Evolutionary conservation across 345 rosid species (phyloP), one percentile per base, ranked within the genome.

Genomic region (Sonneratia alba): DNA sequence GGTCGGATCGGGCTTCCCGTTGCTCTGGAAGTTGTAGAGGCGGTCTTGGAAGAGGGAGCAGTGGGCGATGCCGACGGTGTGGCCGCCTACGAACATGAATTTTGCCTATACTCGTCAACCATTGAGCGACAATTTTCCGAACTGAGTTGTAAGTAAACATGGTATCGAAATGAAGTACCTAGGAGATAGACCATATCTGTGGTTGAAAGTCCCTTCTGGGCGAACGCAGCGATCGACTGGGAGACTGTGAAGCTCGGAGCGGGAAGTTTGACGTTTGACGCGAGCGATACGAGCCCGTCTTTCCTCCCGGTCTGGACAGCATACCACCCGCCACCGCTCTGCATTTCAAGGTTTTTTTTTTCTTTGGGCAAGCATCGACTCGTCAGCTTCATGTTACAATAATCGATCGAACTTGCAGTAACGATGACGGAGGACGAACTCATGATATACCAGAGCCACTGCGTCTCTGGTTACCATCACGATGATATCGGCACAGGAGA

Each of bases 401-500:
- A 8, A 59, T 15, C 56, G 21, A 42, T 62, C 49, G 27, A 36
- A 49, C 53, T n/a, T 7, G 22, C 8, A 0, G 59, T 27, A 1
- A 64, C 40, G 16, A 13, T 48, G 18, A 16, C 10, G 24, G 21
- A 27, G 3, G 71, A 19, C 7, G 53, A 65, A 65, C 34, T 67
- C 43, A 40, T 36, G 13, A 36, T 38, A n/a, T 59, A 85, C 91
- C 73, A 80, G 66, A 18, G 10, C 16, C 63, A 88, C 88, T 18
- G 86, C 89, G 38, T 85, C 90, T 77, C 93, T 84, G 4, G 96
- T 77, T 38, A 88, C 93, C 74, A 90, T 75, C 16, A 75, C 71
- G 4, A 86, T 79, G 72, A 83, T 78, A 78, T 87, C 91, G 51
- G 86, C 87, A 36, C 93, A 90, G 70, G 96, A 87, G 70, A 88